Evolutionary conservation across 169 alveolate species (phyloP).

Genomic region (Toxoplasma gondii): DNA sequence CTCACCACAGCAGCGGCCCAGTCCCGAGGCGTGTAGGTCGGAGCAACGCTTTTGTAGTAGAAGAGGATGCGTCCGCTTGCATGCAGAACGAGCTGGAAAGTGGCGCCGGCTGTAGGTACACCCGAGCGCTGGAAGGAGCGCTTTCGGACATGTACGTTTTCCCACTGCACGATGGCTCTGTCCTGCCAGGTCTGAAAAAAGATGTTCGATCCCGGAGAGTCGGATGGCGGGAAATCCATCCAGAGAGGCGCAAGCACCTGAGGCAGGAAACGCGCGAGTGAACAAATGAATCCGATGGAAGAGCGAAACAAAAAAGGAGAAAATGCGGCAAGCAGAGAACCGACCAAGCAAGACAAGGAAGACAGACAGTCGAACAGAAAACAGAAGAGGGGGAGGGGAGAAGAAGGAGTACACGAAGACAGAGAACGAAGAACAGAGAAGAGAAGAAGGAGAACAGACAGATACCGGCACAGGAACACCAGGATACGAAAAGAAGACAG

Average conservation of each 20-base stretch:
- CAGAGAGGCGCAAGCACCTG: constrained; percentile 25
- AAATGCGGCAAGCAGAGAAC: too few species aligned
- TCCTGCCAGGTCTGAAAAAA: constrained; percentile 4
- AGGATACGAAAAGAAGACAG: too few species aligned
- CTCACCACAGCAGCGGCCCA: constrained; percentile 7
- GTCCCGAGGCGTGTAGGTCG: constrained; percentile 19
- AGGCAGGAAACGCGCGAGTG: neutral
- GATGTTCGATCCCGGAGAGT: neutral
- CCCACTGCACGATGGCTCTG: constrained; percentile 29
- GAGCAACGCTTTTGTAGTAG: constrained; percentile 11
- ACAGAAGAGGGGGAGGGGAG: too few species aligned
- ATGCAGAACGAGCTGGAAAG: constrained; percentile 39
- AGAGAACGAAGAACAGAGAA: too few species aligned
- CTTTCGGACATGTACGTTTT: neutral
- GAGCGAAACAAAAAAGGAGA: too few species aligned
- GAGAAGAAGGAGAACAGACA: neutral
- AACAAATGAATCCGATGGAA: neutral
- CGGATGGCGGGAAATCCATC: constrained; percentile 22
- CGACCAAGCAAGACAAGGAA: too few species aligned
- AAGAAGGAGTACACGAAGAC: too few species aligned
- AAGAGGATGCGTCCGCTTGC: constrained; percentile 33
- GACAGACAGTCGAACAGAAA: too few species aligned
- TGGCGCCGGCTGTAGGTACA: neutral
- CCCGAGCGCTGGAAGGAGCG: constrained; percentile 12
- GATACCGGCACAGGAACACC: too few species aligned